Conservation (phyloP, 2,329 filamentous ascomycete species). For the Phialophora verrucosa region DNA sequence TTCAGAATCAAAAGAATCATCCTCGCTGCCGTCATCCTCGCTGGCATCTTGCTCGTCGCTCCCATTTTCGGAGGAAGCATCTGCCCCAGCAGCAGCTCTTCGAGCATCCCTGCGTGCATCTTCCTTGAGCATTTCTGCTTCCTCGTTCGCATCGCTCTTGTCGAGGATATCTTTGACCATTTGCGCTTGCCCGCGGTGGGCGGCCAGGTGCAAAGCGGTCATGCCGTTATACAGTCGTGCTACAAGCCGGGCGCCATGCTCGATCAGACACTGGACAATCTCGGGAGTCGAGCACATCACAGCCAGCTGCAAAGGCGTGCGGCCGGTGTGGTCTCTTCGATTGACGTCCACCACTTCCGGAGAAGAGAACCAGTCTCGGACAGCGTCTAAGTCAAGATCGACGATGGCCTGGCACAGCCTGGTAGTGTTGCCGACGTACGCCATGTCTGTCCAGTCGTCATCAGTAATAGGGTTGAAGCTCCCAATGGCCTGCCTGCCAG, state of each 20-base stretch:
- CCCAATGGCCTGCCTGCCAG: slow-evolving; percentile 74
- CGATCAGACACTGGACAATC: slow-evolving; percentile 72
- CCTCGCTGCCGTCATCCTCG: slow-evolving; percentile 32
- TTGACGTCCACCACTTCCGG: slow-evolving; percentile 74
- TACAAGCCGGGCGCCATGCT: slow-evolving; percentile 73
- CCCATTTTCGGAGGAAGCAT: slow-evolving; percentile 4
- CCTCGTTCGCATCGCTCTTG: slow-evolving; percentile 76
- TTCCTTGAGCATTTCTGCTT: slow-evolving; percentile 57
- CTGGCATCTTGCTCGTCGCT: slow-evolving; percentile 30
- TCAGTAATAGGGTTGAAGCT: slow-evolving; percentile 81
- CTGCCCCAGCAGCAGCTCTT: slow-evolving; percentile 24
- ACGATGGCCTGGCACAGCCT: slow-evolving; percentile 81
- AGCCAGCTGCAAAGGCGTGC: slow-evolving; percentile 79
- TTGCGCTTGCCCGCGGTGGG: slow-evolving; percentile 68
- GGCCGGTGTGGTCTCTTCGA: slow-evolving; percentile 75
- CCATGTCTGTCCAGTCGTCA: slow-evolving; percentile 89
- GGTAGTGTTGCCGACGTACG: slow-evolving; percentile 80
- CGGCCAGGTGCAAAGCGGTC: slow-evolving; percentile 82
- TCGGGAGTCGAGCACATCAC: slow-evolving; percentile 70
- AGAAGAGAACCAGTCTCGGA: slow-evolving; percentile 68
- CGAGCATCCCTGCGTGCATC: slow-evolving; percentile 36
- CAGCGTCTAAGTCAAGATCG: slow-evolving; percentile 71
- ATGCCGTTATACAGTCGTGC: slow-evolving; percentile 77
- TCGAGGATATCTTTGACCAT: slow-evolving; percentile 75
- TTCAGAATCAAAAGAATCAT: slow-evolving; percentile 45